Percentiles rank a stretch among this genome's conserved stretches.
phyloP scores from a whole-genome alignment of 768 basidiomycete species.

The Mycena vitilis region DNA sequence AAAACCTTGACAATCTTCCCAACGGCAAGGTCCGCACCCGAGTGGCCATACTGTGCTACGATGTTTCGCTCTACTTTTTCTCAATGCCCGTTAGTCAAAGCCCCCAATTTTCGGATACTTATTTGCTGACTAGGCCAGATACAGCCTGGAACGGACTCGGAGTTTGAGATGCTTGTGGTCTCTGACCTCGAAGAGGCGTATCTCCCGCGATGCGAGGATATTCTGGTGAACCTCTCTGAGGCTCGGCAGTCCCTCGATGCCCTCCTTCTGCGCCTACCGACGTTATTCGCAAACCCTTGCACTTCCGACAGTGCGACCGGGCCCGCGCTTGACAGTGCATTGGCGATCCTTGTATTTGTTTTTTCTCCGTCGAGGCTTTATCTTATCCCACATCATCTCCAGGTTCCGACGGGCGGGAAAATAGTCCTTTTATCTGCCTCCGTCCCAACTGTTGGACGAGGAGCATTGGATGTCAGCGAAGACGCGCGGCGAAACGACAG shows the following conservation, averaged over 20 bases:
- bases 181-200: constrained; percentile 76
- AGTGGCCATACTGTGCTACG: constrained; percentile 71
- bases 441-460: constrained; percentile 68
- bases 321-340: constrained; percentile 19
- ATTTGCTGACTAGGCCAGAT: constrained; percentile 29
- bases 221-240: constrained; percentile 72
- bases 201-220: constrained; percentile 69
- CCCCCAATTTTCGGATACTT: constrained; percentile 27
- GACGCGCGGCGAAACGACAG: not conserved
- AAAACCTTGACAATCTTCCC: constrained; percentile 73
- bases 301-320: constrained; percentile 18
- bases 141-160: not conserved
- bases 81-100: constrained; percentile 55
- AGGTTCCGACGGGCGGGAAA: constrained; percentile 73
- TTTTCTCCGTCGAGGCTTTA: too few relatives aligned
- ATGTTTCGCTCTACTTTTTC: constrained; percentile 73
- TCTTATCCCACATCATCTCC: not conserved
- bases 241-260: constrained; percentile 62
- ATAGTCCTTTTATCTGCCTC: constrained; percentile 67
- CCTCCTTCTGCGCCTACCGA: constrained; percentile 64
- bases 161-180: constrained; percentile 70
- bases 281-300: constrained; percentile 61
- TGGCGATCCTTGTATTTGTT: constrained; percentile 8
- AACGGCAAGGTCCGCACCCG: constrained; percentile 71
- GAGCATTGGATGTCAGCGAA: constrained; percentile 58